Conservation (phyloP, 306 rosid genomes). For the Dicorynia guianensis region DNA sequence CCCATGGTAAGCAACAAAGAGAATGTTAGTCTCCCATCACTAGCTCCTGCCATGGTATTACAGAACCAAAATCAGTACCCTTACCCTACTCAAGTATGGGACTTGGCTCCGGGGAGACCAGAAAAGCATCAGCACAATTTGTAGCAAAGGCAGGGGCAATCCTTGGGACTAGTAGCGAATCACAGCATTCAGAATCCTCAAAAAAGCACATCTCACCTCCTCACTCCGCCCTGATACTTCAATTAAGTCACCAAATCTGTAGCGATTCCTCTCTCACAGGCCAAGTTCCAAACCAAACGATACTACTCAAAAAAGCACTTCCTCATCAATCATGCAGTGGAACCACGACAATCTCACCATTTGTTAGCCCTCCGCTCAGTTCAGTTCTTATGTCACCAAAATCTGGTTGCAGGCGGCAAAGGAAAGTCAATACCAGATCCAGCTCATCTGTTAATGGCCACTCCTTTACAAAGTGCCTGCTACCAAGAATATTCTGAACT, state of each 20-base stretch:
- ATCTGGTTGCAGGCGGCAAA: constrained; percentile 62
- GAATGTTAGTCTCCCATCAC: neutral
- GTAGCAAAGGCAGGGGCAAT: constrained; percentile 33
- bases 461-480: constrained; percentile 81
- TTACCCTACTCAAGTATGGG: constrained; percentile 42
- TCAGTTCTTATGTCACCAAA: constrained; percentile 47
- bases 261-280: constrained; percentile 65
- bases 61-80: constrained; percentile 42
- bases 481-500: constrained; percentile 66
- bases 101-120: constrained; percentile 40
- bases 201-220: constrained; percentile 77
- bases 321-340: constrained; percentile 68
- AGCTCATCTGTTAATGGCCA: constrained; percentile 67
- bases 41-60: neutral
- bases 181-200: constrained; percentile 69
- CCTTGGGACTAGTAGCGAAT: constrained; percentile 55
- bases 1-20: neutral
- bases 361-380: constrained; percentile 43
- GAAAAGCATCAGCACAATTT: constrained; percentile 49
- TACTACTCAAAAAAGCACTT: constrained; percentile 66
- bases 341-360: constrained; percentile 72
- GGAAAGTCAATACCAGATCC: constrained; percentile 65
- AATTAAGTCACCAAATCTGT: constrained; percentile 53
- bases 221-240: constrained; percentile 80
- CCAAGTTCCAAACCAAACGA: constrained; percentile 70